Percentiles rank a stretch among this genome's conserved stretches.
These are phyloP conservation scores for Pleurotus djamor DNA, from an alignment of 768 basidiomycete species.

Conservation along the genomic window DNA sequence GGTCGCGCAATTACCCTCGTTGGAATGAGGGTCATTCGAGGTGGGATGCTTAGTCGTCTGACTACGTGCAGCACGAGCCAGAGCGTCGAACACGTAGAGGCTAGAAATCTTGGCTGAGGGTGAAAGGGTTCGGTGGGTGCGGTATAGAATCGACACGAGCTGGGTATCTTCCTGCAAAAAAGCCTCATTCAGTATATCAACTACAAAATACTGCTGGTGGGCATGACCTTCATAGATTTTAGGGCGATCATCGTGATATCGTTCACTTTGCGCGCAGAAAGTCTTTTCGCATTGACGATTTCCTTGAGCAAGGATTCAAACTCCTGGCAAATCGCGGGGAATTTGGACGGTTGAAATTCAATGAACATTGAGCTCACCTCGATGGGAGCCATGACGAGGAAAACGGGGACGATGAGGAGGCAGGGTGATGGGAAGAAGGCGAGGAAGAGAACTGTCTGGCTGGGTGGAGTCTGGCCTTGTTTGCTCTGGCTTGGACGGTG, in stretches of 20 bases:
- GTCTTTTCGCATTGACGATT: constrained; percentile 76
- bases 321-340: constrained; percentile 40
- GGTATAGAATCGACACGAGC: constrained; percentile 85
- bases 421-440: constrained; percentile 8
- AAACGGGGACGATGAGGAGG: constrained; percentile 8
- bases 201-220: neutral
- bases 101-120: constrained; percentile 75
- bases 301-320: constrained; percentile 83
- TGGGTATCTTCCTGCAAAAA: constrained; percentile 72
- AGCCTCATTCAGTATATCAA: neutral
- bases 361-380: constrained; percentile 28
- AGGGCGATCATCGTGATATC: constrained; percentile 74
- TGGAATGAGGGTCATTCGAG: constrained; percentile 51
- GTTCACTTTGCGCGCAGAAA: constrained; percentile 86
- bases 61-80: constrained; percentile 79
- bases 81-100: constrained; percentile 92
- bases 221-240: constrained; percentile 72
- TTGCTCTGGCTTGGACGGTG: constrained; percentile 20
- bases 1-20: constrained; percentile 70
- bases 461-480: constrained; percentile 10
- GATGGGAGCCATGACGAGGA: constrained; percentile 32
- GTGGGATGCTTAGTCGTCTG: constrained; percentile 64
- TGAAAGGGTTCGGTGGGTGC: constrained; percentile 80
- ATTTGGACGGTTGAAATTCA: constrained; percentile 9
- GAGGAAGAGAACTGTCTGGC: constrained; percentile 7